Evolutionary conservation across 306 rosid species (phyloP), one percentile per base, ranked within the genome.

Genomic region (Fagus crenata): DNA sequence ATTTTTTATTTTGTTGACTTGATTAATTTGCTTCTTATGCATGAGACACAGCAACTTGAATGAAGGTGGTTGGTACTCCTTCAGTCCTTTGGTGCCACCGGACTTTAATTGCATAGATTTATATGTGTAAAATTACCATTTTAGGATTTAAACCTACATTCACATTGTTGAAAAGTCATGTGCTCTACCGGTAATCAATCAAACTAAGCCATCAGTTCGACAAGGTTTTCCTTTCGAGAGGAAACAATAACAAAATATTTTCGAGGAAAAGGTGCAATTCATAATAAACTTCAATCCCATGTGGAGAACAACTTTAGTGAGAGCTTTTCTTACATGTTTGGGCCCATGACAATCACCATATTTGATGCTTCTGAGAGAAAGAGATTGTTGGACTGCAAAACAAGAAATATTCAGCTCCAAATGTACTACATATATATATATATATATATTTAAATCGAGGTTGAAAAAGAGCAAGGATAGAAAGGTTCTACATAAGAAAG

Each of bases 351-450:
- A 69, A 95, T 93, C 85, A 81, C 90, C 97, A 95, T 89, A 81
- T 95, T 95, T 70, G 98, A 87, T 73, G 97, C 98, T 88, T 95
- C 97, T 4, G 98, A 92, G 73, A 92, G 84, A 84, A 94, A 92
- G 67, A 90, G 77, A 78, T 87, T 89, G 82, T 95, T 95, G 75
- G 98, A 89, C 98, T 95, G 93, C 85, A 89, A 76, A 71, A 75
- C 36, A 39, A 71, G 72, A 58, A 58, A 3, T 31, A 7, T 58
- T 58, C 64, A 58, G 32, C 14, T 58, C 22, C 9, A 43, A 0
- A 40, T 54, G 49, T 15, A 7, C 72, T 36, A 9, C 14, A 63
- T 5, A 49, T 22, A 41, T 75, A 22, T 75, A 51, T 51, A 53
- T 22, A 22, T 22, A 22, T 22, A 22, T 22, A 68, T 4, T 15